These are phyloP conservation scores for Herpotrichia juniperi DNA, from an alignment of 2,329 filamentous ascomycete species.

Conservation along the genomic window DNA sequence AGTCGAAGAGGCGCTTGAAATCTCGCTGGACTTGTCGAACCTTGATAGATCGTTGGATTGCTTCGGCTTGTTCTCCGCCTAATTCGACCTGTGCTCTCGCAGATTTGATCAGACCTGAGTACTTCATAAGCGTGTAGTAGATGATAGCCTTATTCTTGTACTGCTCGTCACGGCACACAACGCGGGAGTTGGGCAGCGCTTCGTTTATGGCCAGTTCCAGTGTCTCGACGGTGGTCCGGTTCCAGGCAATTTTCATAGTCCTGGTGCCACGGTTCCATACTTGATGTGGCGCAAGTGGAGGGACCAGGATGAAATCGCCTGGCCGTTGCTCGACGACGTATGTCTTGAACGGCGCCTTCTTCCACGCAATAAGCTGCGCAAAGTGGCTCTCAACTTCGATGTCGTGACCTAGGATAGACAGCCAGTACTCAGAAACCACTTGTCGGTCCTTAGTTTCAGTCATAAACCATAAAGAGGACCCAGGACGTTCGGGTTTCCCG, in stretches of 20 bases:
- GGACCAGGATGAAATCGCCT: slow-evolving; percentile 92
- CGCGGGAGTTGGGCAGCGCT: slow-evolving; percentile 83
- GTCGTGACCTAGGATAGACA: slow-evolving; percentile 91
- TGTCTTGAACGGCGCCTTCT: slow-evolving; percentile 88
- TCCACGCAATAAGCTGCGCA: slow-evolving; percentile 94
- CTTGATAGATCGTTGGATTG: slow-evolving; percentile 52
- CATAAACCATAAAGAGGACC: slow-evolving; percentile 98
- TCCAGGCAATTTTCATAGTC: slow-evolving; percentile 98
- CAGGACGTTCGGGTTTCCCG: slow-evolving; percentile 74
- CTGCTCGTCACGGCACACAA: slow-evolving; percentile 96
- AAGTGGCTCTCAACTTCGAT: slow-evolving; percentile 98
- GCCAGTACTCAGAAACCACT: slow-evolving; percentile 89
- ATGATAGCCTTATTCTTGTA: slow-evolving; percentile 99
- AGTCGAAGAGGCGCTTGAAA: slow-evolving; percentile 77
- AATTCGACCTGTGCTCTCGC: slow-evolving; percentile 62
- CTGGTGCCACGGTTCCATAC: slow-evolving; percentile 97
- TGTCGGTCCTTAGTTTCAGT: slow-evolving; percentile 92
- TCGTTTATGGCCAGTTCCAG: slow-evolving; percentile 85
- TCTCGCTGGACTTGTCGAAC: slow-evolving; percentile 78
- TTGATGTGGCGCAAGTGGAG: slow-evolving; percentile 91
- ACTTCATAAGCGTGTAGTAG: slow-evolving; percentile 85
- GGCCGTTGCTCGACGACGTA: slow-evolving; percentile 90
- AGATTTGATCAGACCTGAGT: slow-evolving; percentile 65
- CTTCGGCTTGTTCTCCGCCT: slow-evolving; percentile 43
- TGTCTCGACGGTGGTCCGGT: slow-evolving; percentile 90